Evolutionary conservation across 306 rosid species (phyloP), one percentile per base, ranked within the genome.

Genomic region (Sesbania bispinosa): DNA sequence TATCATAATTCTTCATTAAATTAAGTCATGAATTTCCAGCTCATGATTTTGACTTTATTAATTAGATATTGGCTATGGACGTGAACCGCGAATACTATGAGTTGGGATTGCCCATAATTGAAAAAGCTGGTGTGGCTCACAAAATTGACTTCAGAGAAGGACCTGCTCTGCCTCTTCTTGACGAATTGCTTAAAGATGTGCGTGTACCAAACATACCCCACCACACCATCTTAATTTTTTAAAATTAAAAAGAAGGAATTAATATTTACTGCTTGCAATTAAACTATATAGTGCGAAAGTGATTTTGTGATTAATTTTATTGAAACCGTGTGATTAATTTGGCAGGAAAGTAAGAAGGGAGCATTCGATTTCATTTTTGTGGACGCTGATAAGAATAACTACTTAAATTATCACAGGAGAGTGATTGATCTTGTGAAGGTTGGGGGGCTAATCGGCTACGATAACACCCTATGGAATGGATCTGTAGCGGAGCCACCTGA

Each of bases 71-170:
- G 80, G 98, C 98, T 58, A 69, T 93, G 93, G 98, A 93, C 71
- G 55, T 90, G 15, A 93, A 69, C 80, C 88, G 85, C 62, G 93
- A 88, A 60, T 87, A 90, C 80, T 93, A 87, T 46, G 96, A 93
- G 10, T 23, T 93, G 38, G 98, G 97, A 50, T 78, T 86, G 2
- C 98, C 96, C 0, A 79, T 86, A 11, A 92, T 92, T 43, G 26
- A 88, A 45, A 92, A 85, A 36, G 96, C 98, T 3, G 96, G 96
- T 6, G 87, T 90, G 33, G 86, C 85, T 62, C 89, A 93, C 76
- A 93, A 93, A 80, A 93, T 93, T 32, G 93, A 90, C 3, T 93
- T 93, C 69, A 88, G 82, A 77, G 97, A 88, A 81, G 98, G 96
- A 77, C 92, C 88, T 47, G 98, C 98, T 54, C 96, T 93, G 47